phyloP scores from a whole-genome alignment of 2,329 filamentous ascomycete genomes.

The Cadophora sp. region DNA sequence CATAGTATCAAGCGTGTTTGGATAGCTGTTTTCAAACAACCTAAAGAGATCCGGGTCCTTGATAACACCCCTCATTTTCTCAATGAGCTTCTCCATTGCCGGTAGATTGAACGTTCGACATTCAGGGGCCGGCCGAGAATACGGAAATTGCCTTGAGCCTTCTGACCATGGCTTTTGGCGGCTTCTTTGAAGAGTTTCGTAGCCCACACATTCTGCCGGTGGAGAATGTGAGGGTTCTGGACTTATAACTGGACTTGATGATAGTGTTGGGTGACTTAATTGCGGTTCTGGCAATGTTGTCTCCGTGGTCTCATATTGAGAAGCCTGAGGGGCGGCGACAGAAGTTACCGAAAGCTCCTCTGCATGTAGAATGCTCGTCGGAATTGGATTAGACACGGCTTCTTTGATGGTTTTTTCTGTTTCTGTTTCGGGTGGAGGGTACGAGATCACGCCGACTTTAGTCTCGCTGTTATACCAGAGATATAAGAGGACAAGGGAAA shows the following conservation, averaged over 20 bases:
- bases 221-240: constrained; percentile 14
- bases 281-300: neutral
- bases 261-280: neutral
- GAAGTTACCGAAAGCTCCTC: neutral
- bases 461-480: constrained; percentile 14
- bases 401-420: constrained; percentile 1
- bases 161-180: constrained; percentile 38
- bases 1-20: constrained; percentile 78
- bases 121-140: constrained; percentile 74
- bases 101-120: constrained; percentile 84
- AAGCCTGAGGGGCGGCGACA: neutral
- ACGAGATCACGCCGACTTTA: constrained; percentile 25
- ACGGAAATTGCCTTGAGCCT: constrained; percentile 78
- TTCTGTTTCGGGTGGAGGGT: neutral
- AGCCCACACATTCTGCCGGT: constrained; percentile 32
- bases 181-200: constrained; percentile 34
- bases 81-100: constrained; percentile 77
- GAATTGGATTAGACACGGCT: neutral
- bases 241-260: neutral
- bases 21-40: constrained; percentile 75
- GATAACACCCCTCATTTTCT: constrained; percentile 71
- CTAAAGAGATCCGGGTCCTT: constrained; percentile 77
- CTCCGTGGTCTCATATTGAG: constrained; percentile 13
- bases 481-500: constrained; percentile 26
- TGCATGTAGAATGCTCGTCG: constrained; percentile 7